A percentile compares a stretch with the other conserved stretches of the same genome.
Conservation (phyloP, 352 stramenopile species). For the Globisporangium camurandrum region DNA sequence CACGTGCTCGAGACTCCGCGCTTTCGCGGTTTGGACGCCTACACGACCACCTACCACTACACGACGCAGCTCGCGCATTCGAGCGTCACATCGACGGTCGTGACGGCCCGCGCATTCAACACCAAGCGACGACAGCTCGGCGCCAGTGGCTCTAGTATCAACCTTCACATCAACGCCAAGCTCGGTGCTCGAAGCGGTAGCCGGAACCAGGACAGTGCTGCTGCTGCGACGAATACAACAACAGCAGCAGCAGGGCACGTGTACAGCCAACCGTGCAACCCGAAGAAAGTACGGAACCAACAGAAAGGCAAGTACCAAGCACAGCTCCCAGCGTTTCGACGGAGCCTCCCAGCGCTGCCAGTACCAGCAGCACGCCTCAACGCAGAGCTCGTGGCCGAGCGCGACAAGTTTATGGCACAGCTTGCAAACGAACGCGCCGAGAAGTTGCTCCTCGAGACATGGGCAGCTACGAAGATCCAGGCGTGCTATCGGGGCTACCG, state of each 20-base stretch:
- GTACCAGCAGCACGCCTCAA: slow-evolving; percentile 42
- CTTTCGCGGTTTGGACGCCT: slow-evolving; percentile 33
- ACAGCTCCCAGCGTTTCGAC: slow-evolving; percentile 37
- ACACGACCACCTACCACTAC: slow-evolving; percentile 29
- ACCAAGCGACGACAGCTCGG: slow-evolving; percentile 8
- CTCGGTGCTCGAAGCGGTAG: no score
- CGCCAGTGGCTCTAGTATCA: slow-evolving; percentile 4
- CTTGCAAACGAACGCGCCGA: slow-evolving; percentile 38
- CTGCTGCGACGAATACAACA: neutral
- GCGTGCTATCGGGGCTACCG: slow-evolving; percentile 47
- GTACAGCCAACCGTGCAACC: slow-evolving; percentile 23
- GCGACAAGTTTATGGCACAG: slow-evolving; percentile 55
- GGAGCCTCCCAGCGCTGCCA: slow-evolving; percentile 42
- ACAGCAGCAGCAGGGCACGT: slow-evolving; percentile 12
- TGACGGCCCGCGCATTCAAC: slow-evolving; percentile 33
- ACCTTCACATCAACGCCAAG: slow-evolving; percentile 5
- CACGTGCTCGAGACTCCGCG: slow-evolving; percentile 17
- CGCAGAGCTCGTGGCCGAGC: slow-evolving; percentile 39
- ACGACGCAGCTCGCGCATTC: slow-evolving; percentile 57
- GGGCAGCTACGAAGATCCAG: slow-evolving; percentile 63
- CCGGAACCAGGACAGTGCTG: slow-evolving; percentile 22
- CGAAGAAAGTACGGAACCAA: slow-evolving; percentile 19
- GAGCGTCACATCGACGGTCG: slow-evolving; percentile 55
- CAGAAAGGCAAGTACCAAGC: slow-evolving; percentile 34
- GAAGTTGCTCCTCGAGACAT: slow-evolving; percentile 38